Conservation (phyloP, 768 basidiomycete species). For the Trametes coccinea region DNA sequence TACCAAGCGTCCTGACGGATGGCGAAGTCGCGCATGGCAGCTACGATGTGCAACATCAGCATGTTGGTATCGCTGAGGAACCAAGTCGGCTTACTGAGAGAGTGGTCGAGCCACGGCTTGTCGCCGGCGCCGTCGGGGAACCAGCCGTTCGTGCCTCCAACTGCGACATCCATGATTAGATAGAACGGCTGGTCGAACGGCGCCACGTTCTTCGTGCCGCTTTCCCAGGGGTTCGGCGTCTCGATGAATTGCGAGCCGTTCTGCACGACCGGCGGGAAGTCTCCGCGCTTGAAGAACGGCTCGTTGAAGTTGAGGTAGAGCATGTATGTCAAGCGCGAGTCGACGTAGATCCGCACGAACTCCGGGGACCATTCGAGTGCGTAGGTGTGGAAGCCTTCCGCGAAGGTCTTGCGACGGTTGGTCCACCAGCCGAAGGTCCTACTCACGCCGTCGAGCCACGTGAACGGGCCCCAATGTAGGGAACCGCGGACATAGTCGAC, state of each 20-base stretch:
- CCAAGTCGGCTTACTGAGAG: constrained; percentile 35
- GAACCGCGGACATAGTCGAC: constrained; percentile 44
- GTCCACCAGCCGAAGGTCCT: constrained; percentile 82
- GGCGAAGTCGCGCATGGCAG: constrained; percentile 72
- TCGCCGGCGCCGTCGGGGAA: constrained; percentile 78
- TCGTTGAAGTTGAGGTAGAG: constrained; percentile 69
- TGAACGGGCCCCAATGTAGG: constrained; percentile 51
- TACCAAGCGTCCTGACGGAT: constrained; percentile 62
- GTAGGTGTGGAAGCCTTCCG: constrained; percentile 76
- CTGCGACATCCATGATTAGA: constrained; percentile 78
- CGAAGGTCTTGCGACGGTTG: constrained; percentile 65
- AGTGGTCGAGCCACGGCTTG: constrained; percentile 83
- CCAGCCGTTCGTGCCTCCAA: constrained; percentile 91
- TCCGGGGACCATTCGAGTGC: constrained; percentile 80
- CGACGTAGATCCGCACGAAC: constrained; percentile 86
- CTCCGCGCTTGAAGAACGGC: constrained; percentile 77
- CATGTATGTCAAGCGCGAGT: constrained; percentile 73
- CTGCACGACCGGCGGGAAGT: constrained; percentile 61
- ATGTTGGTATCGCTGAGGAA: background rate
- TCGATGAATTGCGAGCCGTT: constrained; percentile 67
- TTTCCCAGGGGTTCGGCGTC: constrained; percentile 72
- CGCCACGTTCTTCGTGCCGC: constrained; percentile 63
- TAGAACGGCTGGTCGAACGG: constrained; percentile 91
- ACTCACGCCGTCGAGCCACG: constrained; percentile 44
- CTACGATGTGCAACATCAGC: constrained; percentile 34